Evolutionary conservation across 2,329 filamentous ascomycete species (phyloP).

Genomic region (Arthrobotrys entomopaga): DNA sequence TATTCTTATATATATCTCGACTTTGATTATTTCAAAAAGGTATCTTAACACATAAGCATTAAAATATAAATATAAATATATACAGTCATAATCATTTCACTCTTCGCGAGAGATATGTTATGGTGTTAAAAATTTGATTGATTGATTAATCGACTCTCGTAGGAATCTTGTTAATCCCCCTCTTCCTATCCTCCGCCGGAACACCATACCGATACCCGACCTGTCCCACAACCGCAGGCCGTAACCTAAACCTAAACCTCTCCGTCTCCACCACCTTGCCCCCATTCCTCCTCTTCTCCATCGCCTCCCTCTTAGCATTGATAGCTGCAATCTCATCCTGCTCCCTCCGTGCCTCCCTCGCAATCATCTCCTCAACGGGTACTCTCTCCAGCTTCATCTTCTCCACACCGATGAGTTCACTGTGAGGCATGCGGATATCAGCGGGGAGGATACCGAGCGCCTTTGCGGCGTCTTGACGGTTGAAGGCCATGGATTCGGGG

Average conservation of each 20-base stretch:
- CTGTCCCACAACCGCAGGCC: slow-evolving; percentile 55
- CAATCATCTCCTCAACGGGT: slow-evolving; percentile 60
- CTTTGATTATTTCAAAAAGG: slow-evolving; percentile 11
- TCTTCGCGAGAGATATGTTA: neutral
- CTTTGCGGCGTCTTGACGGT: slow-evolving; percentile 57
- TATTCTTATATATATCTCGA: no score
- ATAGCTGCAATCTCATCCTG: slow-evolving; percentile 63
- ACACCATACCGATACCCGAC: slow-evolving; percentile 74
- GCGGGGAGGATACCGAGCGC: slow-evolving; percentile 67
- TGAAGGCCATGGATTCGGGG: slow-evolving; percentile 58
- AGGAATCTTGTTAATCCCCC: slow-evolving; percentile 74
- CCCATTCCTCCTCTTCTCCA: slow-evolving; percentile 59
- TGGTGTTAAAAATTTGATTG: neutral
- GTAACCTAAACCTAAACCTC: slow-evolving; percentile 61
- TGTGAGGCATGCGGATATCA: slow-evolving; percentile 72
- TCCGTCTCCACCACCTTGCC: slow-evolving; percentile 60
- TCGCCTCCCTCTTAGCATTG: slow-evolving; percentile 64
- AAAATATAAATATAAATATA: slow-evolving; percentile 16
- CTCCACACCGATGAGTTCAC: slow-evolving; percentile 70
- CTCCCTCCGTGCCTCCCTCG: slow-evolving; percentile 58
- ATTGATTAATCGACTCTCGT: slow-evolving; percentile 65
- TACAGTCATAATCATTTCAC: neutral
- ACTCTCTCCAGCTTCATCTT: slow-evolving; percentile 64
- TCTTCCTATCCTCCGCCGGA: slow-evolving; percentile 72
- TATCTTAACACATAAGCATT: slow-evolving; percentile 13